Percentiles rank a stretch among this genome's conserved stretches.
phyloP scores from a whole-genome alignment of 306 rosid genomes.

The Cicer cuneatum region DNA sequence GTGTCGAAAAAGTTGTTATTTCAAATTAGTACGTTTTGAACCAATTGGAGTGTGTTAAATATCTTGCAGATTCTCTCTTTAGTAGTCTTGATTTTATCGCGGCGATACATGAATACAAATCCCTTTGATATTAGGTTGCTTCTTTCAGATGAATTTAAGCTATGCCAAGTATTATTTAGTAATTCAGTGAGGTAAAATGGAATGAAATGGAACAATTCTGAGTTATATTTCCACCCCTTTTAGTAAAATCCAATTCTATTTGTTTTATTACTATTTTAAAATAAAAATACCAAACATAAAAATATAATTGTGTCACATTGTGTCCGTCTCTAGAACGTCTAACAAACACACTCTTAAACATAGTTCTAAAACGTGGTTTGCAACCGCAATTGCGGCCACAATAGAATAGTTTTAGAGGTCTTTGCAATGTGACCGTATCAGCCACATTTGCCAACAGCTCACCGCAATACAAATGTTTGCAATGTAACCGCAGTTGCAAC shows the following conservation, averaged over 20 bases:
- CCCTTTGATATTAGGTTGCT: conserved; percentile 14
- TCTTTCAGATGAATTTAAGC: conserved; percentile 10
- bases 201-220: not conserved
- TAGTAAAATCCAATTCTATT: too few relatives aligned
- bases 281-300: not conserved
- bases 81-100: conserved; percentile 19
- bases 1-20: not conserved
- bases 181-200: not conserved
- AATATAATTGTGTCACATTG: not conserved
- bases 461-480: too few relatives aligned
- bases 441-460: too few relatives aligned
- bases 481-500: too few relatives aligned
- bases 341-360: not conserved
- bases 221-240: not conserved
- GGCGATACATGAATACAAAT: not conserved
- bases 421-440: too few relatives aligned
- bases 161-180: conserved; percentile 17
- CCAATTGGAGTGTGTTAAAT: conserved; percentile 18
- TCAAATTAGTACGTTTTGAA: conserved; percentile 1
- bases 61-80: conserved; percentile 20
- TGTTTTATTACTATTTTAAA: not conserved
- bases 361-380: too few relatives aligned
- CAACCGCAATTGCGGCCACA: too few relatives aligned
- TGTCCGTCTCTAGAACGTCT: not conserved
- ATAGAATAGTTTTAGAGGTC: too few relatives aligned